Percentiles rank a stretch among this genome's conserved stretches.
Conservation (phyloP, 148 eudicot genomes). For the Cornus controversa region DNA sequence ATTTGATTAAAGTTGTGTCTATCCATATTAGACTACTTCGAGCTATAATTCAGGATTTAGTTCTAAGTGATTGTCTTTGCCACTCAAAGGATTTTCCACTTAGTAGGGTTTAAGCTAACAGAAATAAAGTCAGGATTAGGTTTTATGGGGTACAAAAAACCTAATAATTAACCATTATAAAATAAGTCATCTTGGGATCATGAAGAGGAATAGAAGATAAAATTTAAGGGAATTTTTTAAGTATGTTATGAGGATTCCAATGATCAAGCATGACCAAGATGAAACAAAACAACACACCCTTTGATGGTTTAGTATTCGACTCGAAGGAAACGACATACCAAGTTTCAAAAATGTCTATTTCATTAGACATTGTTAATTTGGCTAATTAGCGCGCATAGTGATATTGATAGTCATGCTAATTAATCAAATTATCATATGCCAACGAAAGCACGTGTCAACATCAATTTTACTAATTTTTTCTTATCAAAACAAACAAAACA, state of each 20-base stretch:
- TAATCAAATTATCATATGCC: neutral
- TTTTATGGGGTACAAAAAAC: neutral
- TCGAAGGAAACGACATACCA: neutral
- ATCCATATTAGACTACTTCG: no score
- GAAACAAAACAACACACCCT: neutral
- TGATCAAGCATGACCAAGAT: neutral
- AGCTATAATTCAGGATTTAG: no score
- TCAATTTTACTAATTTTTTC: no score
- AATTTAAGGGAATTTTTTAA: neutral
- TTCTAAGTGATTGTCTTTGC: no score
- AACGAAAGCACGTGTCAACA: neutral
- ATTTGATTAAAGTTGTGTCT: no score
- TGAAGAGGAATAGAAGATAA: neutral
- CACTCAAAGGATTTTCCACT: no score
- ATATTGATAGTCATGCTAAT: neutral
- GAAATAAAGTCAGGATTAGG: neutral
- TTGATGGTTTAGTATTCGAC: neutral
- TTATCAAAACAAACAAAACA: neutral
- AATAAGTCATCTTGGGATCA: neutral
- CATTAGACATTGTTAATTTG: neutral
- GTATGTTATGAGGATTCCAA: neutral
- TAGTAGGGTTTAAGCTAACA: no score
- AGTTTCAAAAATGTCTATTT: no score
- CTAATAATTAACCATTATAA: no score
- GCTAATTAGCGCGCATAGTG: neutral